Base-by-base conservation (phyloP, 495 filamentous ascomycete genomes). In the Podospora anserina region DNA sequence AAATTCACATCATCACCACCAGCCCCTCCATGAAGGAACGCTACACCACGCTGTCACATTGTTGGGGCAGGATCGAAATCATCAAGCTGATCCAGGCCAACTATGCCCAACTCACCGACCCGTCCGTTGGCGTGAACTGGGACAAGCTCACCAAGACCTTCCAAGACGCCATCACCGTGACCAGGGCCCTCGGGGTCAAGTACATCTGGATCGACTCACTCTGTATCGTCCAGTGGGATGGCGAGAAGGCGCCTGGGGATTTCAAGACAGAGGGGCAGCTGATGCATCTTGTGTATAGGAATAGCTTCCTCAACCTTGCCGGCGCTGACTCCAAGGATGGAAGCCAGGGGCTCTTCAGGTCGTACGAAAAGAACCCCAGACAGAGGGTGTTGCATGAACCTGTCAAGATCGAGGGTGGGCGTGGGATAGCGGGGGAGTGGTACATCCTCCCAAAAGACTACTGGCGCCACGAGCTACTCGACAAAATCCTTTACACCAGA, bases 191-290 rank as follows among this genome's bases (percentile, higher is more conserved):
- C 18, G 49, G 56, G 27, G 7, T 70, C 11, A 27, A 61, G 23
- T 77, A 71, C 64, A 63, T 77, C 26, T 77, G 75, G 74, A 73
- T 76, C 28, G 74, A 76, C 64, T 68, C 70, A 23, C 66, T 76
- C 5, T 76, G 74, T 64, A 75, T 76, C 55, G 63, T 75, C 27
- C 74, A 76, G 65, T 2, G 20, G 1, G 60, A 65, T 55, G 61
- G 55, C 18, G 4, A 4, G 7, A 32, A 32, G 4, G 30, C 30
- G 30, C 30, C 30, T 5, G 30, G 30, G 7, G 73, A 75, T 55
- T 75, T 67, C 63, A 54, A 63, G 9, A 28, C n/a, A 16, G 65
- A 77, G 44, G 69, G 65, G 4, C 28, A 34, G 16, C 7, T 28
- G 1, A 76, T 76, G 74, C 70, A 69, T 18, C 30, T 54, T 18